These are phyloP conservation scores for Sugiyamaella boreocaroliniensis DNA, from an alignment of 805 yeast genomes.

Conservation along the genomic window DNA sequence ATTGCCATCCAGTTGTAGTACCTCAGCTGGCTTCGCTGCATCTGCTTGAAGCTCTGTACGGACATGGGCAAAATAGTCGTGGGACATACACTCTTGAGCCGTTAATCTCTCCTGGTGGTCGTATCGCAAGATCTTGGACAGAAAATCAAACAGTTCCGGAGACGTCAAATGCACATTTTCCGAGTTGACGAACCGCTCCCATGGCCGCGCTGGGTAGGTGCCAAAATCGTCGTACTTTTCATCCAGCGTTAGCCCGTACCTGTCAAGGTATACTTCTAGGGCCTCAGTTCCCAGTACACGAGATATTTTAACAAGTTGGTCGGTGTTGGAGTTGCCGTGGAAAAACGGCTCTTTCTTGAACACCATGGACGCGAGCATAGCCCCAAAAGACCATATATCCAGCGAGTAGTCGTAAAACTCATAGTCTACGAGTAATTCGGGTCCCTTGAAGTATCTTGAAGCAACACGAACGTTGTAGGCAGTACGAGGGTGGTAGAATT, in stretches of 20 bases:
- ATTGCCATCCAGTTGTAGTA: neutral
- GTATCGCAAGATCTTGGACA: conserved; percentile 66
- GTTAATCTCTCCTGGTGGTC: conserved; percentile 87
- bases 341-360: conserved; percentile 88
- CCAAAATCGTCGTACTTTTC: conserved; percentile 74
- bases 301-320: conserved; percentile 85
- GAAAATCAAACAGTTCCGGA: conserved; percentile 68
- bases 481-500: conserved; percentile 82
- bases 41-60: neutral
- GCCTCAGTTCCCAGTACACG: conserved; percentile 81
- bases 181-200: conserved; percentile 70
- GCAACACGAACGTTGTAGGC: conserved; percentile 92
- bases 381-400: conserved; percentile 88
- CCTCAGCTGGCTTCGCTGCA: neutral
- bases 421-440: conserved; percentile 76
- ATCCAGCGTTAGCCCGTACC: conserved; percentile 63
- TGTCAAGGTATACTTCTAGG: conserved; percentile 55
- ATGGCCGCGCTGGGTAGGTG: conserved; percentile 71
- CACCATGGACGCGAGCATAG: conserved; percentile 83
- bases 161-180: conserved; percentile 62
- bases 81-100: conserved; percentile 81
- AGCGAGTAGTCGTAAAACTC: conserved; percentile 82
- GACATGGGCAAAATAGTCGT: conserved; percentile 52
- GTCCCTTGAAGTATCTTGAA: conserved; percentile 86
- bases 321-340: conserved; percentile 86